Conservation (phyloP, 129 eudicot species). For the Chrysanthemum lavandulifolium region DNA sequence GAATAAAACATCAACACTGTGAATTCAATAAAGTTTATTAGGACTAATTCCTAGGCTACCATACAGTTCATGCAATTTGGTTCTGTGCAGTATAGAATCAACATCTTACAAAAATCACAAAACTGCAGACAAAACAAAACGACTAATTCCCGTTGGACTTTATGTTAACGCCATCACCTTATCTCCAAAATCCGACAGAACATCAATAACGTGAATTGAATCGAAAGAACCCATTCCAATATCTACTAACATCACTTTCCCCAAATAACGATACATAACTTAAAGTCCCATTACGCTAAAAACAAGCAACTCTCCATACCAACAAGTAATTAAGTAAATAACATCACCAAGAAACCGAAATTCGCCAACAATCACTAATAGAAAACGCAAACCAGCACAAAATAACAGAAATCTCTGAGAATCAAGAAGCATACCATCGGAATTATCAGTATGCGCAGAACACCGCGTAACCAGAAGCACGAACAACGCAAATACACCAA, state of each 20-base stretch:
- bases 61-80: too few relatives aligned
- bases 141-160: too few relatives aligned
- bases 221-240: not conserved
- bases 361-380: not conserved
- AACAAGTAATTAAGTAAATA: slow-evolving; percentile 3
- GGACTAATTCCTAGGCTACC: too few relatives aligned
- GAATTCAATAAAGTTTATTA: too few relatives aligned
- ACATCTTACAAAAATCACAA: too few relatives aligned
- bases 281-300: slow-evolving; percentile 11
- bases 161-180: too few relatives aligned
- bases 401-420: not conserved
- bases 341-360: not conserved
- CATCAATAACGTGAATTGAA: not conserved
- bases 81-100: too few relatives aligned
- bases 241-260: not conserved
- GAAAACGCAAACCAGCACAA: not conserved
- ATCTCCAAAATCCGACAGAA: too few relatives aligned
- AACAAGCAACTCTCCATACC: not conserved
- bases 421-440: slow-evolving; percentile 47
- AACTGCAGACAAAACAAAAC: too few relatives aligned
- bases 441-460: slow-evolving; percentile 49
- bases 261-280: not conserved
- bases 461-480: slow-evolving; percentile 29
- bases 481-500: slow-evolving; percentile 34
- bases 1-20: not conserved